These are phyloP conservation scores for Cyclotella choctawhatcheeana DNA, from an alignment of 108 stramenopile genomes.

Conservation along the genomic window DNA sequence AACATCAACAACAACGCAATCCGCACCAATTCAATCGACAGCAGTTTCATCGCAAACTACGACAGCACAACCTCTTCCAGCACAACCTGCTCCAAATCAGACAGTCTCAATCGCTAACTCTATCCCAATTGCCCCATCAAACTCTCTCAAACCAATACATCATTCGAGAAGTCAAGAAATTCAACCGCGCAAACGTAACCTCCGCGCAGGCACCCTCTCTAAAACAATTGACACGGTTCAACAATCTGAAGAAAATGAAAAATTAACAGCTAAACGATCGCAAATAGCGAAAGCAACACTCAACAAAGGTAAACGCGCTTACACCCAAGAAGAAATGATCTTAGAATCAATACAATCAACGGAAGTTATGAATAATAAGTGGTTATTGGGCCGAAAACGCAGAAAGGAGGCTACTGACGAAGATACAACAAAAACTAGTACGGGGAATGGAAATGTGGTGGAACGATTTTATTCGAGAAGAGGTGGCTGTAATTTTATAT, in stretches of 20 bases:
- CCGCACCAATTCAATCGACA: neutral
- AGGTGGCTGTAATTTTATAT: conserved; percentile 76
- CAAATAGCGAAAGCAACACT: conserved; percentile 13
- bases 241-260: neutral
- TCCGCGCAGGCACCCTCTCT: conserved; percentile 27
- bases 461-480: conserved; percentile 67
- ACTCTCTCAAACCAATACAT: conserved; percentile 7
- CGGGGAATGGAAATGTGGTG: conserved; percentile 16
- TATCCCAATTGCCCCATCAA: neutral
- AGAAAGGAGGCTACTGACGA: conserved; percentile 22
- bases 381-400: conserved; percentile 19
- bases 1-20: neutral
- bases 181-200: conserved; percentile 18
- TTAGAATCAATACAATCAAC: conserved; percentile 78
- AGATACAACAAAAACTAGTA: conserved; percentile 33
- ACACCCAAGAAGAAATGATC: conserved; percentile 84
- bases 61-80: neutral
- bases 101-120: neutral
- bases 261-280: conserved; percentile 13
- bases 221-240: conserved; percentile 12
- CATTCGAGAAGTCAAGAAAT: neutral
- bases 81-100: neutral
- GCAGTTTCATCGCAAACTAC: neutral
- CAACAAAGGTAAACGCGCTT: conserved; percentile 46
- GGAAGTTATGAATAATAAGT: conserved; percentile 78